Evolutionary conservation across 75 land plant species (phyloP), one percentile per base, ranked within the genome.

Genomic region (Sequoia sempervirens): DNA sequence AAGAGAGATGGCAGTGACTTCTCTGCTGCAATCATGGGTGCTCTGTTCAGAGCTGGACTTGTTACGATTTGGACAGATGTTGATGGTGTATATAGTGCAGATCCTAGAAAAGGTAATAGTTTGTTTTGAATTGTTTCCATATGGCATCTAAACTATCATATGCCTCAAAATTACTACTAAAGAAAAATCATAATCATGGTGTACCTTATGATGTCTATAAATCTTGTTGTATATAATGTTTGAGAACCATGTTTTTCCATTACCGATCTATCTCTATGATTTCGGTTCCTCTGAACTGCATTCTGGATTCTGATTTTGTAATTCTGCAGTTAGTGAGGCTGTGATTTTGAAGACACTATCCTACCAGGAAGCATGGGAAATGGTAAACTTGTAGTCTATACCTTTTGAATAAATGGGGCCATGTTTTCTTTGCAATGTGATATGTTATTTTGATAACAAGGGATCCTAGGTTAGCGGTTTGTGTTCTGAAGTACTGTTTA

Each of bases 61-160:
- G 95, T 97, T 43, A 97, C 98, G 53, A 97, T 97, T 80, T 97
- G 99, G 99, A 97, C 99, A 52, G 99, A 97, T 86, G 99, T 97
- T 68, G 93, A 97, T 90, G 99, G 99, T 36, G 99, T 97, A 9
- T 97, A 90, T 66, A 97, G 99, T 93, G 99, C 99, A 84, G 99
- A 97, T 80, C 99, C 99, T 30, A 93, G 98, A 85, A 97, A 96
- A 97, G 99, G 99, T 97, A 76, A 37, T 70, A 30, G 32, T 70
- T 70, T 32, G 37, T 70, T 61, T 80, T 75, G n/a, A 28, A 28
- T 84, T 50, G 17, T 43, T 41, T 41, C 18, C 12, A 80, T 8
- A 46, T 32, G 28, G 50, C 14, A 34, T 32, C n/a, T 30, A 43
- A 28, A 30, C 5, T 74, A 83, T 72, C 1, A 37, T 64, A 58